Conservation (phyloP, 1,284 basidiomycete species). For the Exobasidium cylindrosporum region DNA sequence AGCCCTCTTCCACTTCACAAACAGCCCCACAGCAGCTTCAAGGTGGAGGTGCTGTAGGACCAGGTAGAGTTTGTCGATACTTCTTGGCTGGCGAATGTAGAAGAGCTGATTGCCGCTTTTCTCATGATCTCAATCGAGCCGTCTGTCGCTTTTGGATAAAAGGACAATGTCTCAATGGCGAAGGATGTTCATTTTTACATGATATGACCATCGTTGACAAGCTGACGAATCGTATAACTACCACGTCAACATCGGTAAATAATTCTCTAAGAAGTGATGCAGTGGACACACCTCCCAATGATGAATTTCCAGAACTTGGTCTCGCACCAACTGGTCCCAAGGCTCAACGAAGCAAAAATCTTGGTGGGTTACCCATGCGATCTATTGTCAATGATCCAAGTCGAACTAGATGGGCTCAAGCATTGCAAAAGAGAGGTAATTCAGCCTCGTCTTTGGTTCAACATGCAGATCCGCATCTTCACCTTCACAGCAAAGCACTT, state of each 20-base stretch:
- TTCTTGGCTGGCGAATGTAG: conserved; percentile 95
- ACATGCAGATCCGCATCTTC: conserved; percentile 5
- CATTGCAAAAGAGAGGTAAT: conserved; percentile 26
- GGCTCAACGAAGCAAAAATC: conserved; percentile 12
- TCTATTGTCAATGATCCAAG: conserved; percentile 25
- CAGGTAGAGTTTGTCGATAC: conserved; percentile 76
- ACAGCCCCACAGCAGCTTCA: not conserved
- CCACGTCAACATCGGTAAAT: conserved; percentile 62
- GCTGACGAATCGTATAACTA: conserved; percentile 57
- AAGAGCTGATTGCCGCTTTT: conserved; percentile 89
- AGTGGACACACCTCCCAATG: conserved; percentile 8
- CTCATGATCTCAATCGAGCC: conserved; percentile 61
- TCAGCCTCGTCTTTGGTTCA: conserved; percentile 1
- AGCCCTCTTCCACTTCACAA: not conserved
- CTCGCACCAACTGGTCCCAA: conserved; percentile 15
- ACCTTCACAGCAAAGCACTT: not conserved
- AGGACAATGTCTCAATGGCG: conserved; percentile 61
- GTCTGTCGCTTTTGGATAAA: conserved; percentile 96
- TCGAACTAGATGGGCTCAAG: conserved; percentile 41
- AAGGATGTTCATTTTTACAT: conserved; percentile 53
- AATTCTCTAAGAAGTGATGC: conserved; percentile 26
- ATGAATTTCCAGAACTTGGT: conserved; percentile 83
- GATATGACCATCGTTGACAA: conserved; percentile 64
- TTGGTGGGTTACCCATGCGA: conserved; percentile 13
- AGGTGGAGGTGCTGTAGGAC: not conserved